These are phyloP conservation scores for Piper betle DNA, from an alignment of 164 flowering plant genomes.

Conservation along the genomic window DNA sequence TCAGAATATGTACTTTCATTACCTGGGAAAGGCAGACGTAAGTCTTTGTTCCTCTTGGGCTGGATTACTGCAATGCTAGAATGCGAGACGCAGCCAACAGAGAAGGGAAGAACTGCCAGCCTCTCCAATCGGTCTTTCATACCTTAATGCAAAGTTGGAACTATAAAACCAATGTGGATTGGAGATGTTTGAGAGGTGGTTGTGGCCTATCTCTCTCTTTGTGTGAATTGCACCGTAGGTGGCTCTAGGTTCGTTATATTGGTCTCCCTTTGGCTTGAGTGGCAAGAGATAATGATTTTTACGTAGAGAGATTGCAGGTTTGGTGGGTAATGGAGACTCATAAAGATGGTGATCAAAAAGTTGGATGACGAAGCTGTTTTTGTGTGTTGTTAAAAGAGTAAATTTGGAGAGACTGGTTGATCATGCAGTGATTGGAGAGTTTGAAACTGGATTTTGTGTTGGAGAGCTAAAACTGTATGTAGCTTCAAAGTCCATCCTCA, in stretches of 20 bases:
- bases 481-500: conserved; percentile 1
- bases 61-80: conserved; percentile 31
- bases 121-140: conserved; percentile 63
- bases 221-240: conserved; percentile 5
- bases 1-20: not conserved
- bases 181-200: not conserved
- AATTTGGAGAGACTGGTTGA: conserved; percentile 12
- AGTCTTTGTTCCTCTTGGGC: conserved; percentile 23
- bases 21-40: conserved; percentile 14
- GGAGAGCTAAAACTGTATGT: not conserved
- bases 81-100: conserved; percentile 43
- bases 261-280: conserved; percentile 22
- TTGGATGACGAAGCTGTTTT: not conserved
- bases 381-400: not conserved
- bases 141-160: conserved; percentile 5
- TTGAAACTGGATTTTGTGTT: not conserved
- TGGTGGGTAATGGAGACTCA: conserved; percentile 24
- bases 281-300: conserved; percentile 32
- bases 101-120: conserved; percentile 49
- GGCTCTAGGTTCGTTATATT: conserved; percentile 20
- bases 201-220: conserved; percentile 1
- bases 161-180: not conserved
- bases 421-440: too few relatives aligned
- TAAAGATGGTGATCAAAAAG: not conserved
- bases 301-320: conserved; percentile 18